phyloP scores from a whole-genome alignment of 257 asterid species.

The Cinchona pubescens region DNA sequence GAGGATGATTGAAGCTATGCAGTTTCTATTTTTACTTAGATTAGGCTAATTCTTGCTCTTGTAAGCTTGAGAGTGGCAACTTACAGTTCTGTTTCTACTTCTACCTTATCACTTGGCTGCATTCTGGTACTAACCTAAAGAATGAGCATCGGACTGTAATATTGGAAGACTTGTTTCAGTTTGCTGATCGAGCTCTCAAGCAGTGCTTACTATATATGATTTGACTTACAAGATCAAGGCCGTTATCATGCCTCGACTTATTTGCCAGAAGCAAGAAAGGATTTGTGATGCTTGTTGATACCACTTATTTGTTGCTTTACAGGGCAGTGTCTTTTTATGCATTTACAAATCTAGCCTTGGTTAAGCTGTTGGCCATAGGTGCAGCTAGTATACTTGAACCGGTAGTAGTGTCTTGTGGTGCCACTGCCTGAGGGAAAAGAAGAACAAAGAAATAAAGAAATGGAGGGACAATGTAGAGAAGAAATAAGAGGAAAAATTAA shows the following conservation, averaged over 20 bases:
- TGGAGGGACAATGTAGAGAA: too few relatives aligned
- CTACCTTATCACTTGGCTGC: neutral
- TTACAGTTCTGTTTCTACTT: neutral
- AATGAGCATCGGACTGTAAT: neutral
- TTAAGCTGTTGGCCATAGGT: neutral
- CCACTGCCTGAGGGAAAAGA: too few relatives aligned
- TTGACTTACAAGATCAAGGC: neutral
- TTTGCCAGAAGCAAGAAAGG: neutral
- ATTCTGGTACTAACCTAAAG: neutral
- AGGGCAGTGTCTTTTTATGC: neutral
- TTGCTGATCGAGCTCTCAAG: neutral
- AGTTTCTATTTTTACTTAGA: too few relatives aligned
- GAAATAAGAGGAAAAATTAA: too few relatives aligned
- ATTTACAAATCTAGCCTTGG: neutral
- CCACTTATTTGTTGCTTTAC: neutral
- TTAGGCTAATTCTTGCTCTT: neutral
- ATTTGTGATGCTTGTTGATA: neutral
- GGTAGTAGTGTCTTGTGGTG: too few relatives aligned
- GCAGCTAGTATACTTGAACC: too few relatives aligned
- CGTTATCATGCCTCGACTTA: neutral
- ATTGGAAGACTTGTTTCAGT: neutral
- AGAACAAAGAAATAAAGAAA: too few relatives aligned
- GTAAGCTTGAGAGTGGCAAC: neutral
- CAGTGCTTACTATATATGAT: neutral
- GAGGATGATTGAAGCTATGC: slow-evolving; percentile 34